phyloP scores from a whole-genome alignment of 805 yeast species.

The Candida yuanshanica region DNA sequence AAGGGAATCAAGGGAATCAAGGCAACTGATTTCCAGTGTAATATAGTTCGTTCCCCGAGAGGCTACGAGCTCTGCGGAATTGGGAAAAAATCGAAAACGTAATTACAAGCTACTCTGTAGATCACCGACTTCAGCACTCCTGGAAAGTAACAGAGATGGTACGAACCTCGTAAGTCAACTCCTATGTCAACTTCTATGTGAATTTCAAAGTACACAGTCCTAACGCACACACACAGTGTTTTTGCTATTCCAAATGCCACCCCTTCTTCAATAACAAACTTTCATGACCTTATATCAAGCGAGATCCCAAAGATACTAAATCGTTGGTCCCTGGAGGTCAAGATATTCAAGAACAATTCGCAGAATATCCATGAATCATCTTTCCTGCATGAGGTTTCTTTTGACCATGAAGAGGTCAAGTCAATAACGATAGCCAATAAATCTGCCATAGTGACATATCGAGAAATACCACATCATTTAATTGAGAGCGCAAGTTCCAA shows the following conservation, averaged over 20 bases:
- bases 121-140: background rate
- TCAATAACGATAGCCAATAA: constrained; percentile 14
- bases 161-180: constrained; percentile 4
- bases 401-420: constrained; percentile 8
- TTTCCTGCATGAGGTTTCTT: constrained; percentile 5
- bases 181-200: too few species aligned
- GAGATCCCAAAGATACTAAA: constrained; percentile 57
- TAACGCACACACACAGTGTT: constrained; percentile 22
- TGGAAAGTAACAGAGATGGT: constrained; percentile 2
- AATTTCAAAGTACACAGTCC: too few species aligned
- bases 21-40: too few species aligned
- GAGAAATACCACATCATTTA: constrained; percentile 22
- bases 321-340: constrained; percentile 64
- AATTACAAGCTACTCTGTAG: background rate
- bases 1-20: too few species aligned
- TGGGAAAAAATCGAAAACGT: background rate
- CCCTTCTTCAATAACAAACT: constrained; percentile 56
- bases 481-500: constrained; percentile 46
- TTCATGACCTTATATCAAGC: constrained; percentile 66
- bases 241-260: constrained; percentile 35
- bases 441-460: constrained; percentile 22
- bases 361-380: constrained; percentile 26
- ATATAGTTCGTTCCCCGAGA: too few species aligned
- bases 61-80: too few species aligned
- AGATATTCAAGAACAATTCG: constrained; percentile 58